Percentiles rank a stretch among this genome's conserved stretches.
Evolutionary conservation across 1,284 basidiomycete genomes (phyloP).

Genomic region (Quambalaria eucalypti): DNA sequence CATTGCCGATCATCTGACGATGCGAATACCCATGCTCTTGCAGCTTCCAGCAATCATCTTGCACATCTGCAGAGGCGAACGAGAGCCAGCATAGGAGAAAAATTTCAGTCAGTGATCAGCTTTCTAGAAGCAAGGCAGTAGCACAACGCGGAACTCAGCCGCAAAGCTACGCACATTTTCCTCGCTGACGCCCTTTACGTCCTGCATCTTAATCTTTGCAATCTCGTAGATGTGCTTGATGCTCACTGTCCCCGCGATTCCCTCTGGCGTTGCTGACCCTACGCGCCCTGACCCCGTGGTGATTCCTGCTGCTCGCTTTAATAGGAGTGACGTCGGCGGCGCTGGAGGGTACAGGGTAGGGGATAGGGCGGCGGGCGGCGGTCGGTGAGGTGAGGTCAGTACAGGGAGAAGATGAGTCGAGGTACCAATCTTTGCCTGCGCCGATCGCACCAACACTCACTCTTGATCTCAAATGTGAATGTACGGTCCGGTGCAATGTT

Average conservation of each 20-base stretch:
- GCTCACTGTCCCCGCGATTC: constrained; percentile 62
- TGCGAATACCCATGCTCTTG: constrained; percentile 29
- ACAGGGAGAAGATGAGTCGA: not conserved
- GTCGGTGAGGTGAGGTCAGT: not conserved
- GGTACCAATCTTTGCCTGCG: too few species aligned
- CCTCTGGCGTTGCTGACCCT: constrained; percentile 58
- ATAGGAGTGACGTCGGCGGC: constrained; percentile 81
- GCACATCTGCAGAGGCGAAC: constrained; percentile 22
- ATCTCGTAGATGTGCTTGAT: constrained; percentile 99
- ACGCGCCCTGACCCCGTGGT: constrained; percentile 65
- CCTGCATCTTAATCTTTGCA: constrained; percentile 87
- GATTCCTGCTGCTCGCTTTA: constrained; percentile 83
- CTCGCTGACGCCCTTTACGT: constrained; percentile 48
- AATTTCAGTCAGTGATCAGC: not conserved
- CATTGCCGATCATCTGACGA: constrained; percentile 25
- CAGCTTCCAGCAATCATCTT: constrained; percentile 31
- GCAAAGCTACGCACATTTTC: constrained; percentile 29
- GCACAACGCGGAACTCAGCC: not conserved
- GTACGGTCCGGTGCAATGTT: constrained; percentile 88
- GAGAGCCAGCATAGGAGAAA: not conserved
- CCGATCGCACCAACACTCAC: constrained; percentile 12
- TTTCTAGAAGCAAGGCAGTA: not conserved
- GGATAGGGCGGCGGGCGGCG: not conserved
- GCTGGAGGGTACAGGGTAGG: not conserved
- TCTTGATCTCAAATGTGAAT: constrained; percentile 63